These are phyloP conservation scores for Podochytrium sp. DNA, from an alignment of 192 early-diverging fungal species.

Conservation along the genomic window DNA sequence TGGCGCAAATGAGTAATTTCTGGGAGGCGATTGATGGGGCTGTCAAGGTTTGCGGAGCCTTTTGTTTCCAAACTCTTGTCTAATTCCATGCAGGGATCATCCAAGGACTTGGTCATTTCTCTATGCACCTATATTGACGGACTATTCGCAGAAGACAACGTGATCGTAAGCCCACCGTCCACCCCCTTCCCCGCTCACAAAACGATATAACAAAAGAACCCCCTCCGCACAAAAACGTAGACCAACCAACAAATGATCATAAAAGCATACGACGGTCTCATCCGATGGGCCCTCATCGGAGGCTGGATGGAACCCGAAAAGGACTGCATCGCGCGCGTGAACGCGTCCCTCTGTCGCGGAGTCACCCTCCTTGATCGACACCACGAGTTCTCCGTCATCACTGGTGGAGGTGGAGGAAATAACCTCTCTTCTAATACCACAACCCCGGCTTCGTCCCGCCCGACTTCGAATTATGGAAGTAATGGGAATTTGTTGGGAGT, in stretches of 20 bases:
- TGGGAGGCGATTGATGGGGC: constrained; percentile 19
- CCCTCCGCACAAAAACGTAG: no score
- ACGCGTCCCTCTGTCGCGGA: constrained; percentile 71
- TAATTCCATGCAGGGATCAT: constrained; percentile 54
- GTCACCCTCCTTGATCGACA: constrained; percentile 67
- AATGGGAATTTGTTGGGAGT: background rate
- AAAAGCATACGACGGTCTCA: constrained; percentile 73
- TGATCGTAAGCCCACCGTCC: constrained; percentile 50
- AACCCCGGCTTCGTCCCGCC: constrained; percentile 14
- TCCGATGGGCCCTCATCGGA: constrained; percentile 73
- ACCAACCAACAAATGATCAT: constrained; percentile 65
- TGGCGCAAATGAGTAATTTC: background rate
- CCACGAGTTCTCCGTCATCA: constrained; percentile 51
- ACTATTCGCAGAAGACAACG: constrained; percentile 56
- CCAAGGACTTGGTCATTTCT: constrained; percentile 68
- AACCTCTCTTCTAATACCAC: constrained; percentile 1
- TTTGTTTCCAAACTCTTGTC: background rate
- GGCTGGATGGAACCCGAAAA: constrained; percentile 79
- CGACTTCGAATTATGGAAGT: constrained; percentile 17
- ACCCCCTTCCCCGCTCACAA: background rate
- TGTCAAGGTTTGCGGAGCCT: constrained; percentile 7
- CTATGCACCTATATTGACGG: constrained; percentile 76
- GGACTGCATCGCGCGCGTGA: constrained; percentile 67
- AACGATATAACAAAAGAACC: no score
- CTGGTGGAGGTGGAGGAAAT: background rate